phyloP scores from a whole-genome alignment of 2,329 filamentous ascomycete species.

The Exophiala oligosperma region DNA sequence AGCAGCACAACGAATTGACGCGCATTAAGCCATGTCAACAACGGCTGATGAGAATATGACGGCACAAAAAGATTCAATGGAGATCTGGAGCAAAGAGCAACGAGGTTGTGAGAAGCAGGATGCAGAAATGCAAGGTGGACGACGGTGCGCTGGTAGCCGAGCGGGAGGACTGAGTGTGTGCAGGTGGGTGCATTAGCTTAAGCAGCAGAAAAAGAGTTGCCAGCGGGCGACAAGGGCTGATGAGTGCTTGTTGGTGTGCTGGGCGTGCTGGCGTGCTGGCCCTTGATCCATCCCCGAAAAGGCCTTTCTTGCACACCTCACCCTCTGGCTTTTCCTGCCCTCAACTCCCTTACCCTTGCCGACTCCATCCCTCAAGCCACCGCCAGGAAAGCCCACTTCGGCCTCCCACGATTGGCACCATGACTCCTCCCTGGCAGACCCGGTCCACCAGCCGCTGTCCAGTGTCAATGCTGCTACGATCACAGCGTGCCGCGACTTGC shows the following conservation, averaged over 20 bases:
- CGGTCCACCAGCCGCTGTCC: constrained; percentile 7
- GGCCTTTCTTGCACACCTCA: not conserved
- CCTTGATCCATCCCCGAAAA: constrained; percentile 4
- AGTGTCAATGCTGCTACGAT: constrained; percentile 16
- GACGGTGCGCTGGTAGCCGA: constrained; percentile 27
- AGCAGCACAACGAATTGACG: constrained; percentile 14
- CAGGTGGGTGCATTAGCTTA: constrained; percentile 25
- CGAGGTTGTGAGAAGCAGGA: constrained; percentile 27
- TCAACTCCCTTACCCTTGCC: too few species aligned
- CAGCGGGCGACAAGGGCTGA: constrained; percentile 2
- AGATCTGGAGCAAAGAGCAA: constrained; percentile 27
- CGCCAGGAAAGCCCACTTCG: not conserved
- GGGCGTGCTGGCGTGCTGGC: too few species aligned
- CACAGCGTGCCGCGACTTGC: constrained; percentile 23
- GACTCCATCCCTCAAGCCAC: constrained; percentile 6
- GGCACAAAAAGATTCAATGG: constrained; percentile 26
- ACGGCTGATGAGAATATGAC: constrained; percentile 10
- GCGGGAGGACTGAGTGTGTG: constrained; percentile 25
- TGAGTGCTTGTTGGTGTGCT: not conserved
- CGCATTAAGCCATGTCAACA: constrained; percentile 18
- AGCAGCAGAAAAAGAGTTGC: constrained; percentile 16
- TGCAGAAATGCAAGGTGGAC: constrained; percentile 24
- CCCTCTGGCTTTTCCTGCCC: not conserved
- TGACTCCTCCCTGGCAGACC: constrained; percentile 1
- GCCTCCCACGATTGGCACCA: constrained; percentile 4